These are phyloP conservation scores for Oxalis stricta DNA, from an alignment of 441 rosid genomes.

Conservation along the genomic window DNA sequence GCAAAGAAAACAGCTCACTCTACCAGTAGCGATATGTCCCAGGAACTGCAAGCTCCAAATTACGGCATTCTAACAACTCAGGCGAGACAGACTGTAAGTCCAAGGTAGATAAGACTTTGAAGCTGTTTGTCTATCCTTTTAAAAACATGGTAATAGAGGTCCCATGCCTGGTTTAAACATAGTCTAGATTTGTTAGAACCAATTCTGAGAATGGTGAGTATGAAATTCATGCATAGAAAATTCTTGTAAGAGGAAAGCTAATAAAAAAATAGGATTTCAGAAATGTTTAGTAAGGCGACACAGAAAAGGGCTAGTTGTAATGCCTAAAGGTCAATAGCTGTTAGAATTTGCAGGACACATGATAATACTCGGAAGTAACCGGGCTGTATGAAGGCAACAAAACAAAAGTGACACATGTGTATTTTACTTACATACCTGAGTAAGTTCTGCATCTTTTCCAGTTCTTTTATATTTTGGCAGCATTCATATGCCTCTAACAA, in stretches of 20 bases:
- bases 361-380: too few species aligned
- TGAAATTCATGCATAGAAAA: too few species aligned
- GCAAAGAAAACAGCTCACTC: slow-evolving; percentile 1
- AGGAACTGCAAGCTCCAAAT: slow-evolving; percentile 98
- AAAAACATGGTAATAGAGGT: slow-evolving; percentile 93
- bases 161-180: slow-evolving; percentile 79
- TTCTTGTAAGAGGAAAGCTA: too few species aligned
- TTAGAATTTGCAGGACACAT: too few species aligned
- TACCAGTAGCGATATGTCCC: slow-evolving; percentile 97
- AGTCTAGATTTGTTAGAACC: slow-evolving; percentile 8
- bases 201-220: too few species aligned
- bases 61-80: slow-evolving; percentile 74
- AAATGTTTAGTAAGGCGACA: too few species aligned
- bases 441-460: slow-evolving; percentile 95
- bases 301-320: too few species aligned
- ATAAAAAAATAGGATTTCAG: too few species aligned
- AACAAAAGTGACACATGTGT: neutral
- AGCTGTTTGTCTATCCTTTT: slow-evolving; percentile 94
- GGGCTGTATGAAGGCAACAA: neutral
- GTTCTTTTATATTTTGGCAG: slow-evolving; percentile 86
- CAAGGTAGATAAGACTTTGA: slow-evolving; percentile 82
- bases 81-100: slow-evolving; percentile 95
- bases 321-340: too few species aligned
- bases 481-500: slow-evolving; percentile 89
- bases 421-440: slow-evolving; percentile 42